Conservation (phyloP, 83 land plant species). For the Diphasiastrum complanatum region DNA sequence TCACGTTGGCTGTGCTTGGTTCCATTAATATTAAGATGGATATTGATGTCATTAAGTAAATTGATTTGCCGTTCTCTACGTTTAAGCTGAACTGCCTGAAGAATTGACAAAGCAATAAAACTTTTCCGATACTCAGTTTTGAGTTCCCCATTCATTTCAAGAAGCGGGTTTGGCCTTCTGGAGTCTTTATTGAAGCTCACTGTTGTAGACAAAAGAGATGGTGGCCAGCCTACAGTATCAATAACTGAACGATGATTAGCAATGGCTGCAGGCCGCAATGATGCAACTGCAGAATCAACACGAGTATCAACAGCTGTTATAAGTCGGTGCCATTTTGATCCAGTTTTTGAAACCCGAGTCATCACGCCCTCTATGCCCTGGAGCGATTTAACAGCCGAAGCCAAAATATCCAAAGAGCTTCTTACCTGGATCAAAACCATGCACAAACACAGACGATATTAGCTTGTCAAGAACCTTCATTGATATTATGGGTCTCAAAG, state of each 20-base stretch:
- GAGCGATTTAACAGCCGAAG: constrained; percentile 53
- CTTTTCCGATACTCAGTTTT: constrained; percentile 53
- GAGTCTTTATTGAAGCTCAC: constrained; percentile 26
- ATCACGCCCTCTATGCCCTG: constrained; percentile 53
- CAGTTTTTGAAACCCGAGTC: constrained; percentile 34
- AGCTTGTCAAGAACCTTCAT: no score
- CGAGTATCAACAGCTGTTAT: constrained; percentile 82
- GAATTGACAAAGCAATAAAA: constrained; percentile 60
- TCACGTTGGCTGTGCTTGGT: constrained; percentile 21
- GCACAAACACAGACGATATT: no score
- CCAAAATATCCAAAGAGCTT: no score
- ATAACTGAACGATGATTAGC: constrained; percentile 78
- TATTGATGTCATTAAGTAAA: constrained; percentile 25
- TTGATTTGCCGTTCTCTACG: constrained; percentile 59
- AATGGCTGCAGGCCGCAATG: constrained; percentile 76
- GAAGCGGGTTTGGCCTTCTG: constrained; percentile 55
- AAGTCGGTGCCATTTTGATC: constrained; percentile 70
- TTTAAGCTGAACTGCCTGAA: constrained; percentile 67
- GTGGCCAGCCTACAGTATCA: constrained; percentile 90
- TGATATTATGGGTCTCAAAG: no score
- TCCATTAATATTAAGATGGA: constrained; percentile 17
- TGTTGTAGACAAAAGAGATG: constrained; percentile 48
- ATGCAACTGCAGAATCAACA: constrained; percentile 75
- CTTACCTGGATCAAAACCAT: no score
- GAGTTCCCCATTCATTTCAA: constrained; percentile 53